Percentiles rank a stretch among this genome's conserved stretches.
These are phyloP conservation scores for Neurospora sp. DNA, from an alignment of 495 filamentous ascomycete genomes.

Conservation along the genomic window DNA sequence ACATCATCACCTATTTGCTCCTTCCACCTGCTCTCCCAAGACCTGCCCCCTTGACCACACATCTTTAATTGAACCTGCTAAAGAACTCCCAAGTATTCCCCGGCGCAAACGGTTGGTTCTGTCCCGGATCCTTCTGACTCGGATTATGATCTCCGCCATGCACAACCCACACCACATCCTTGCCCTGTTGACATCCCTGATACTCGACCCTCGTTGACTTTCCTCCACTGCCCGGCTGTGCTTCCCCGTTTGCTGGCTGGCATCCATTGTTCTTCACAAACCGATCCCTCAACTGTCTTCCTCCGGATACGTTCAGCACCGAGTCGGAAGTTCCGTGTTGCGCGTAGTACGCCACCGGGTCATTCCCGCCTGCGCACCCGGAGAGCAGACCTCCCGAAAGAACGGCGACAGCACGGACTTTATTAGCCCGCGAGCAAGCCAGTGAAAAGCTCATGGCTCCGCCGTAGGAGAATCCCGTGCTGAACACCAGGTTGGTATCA, in stretches of 20 bases:
- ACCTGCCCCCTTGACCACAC: background rate
- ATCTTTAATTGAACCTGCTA: constrained; percentile 9
- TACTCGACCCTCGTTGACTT: constrained; percentile 22
- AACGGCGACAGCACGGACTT: constrained; percentile 35
- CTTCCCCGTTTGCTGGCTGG: constrained; percentile 5
- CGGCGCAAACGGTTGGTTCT: constrained; percentile 17
- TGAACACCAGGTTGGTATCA: constrained; percentile 33
- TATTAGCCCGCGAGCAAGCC: constrained; percentile 32
- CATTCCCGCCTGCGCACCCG: constrained; percentile 32
- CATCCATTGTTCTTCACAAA: constrained; percentile 36
- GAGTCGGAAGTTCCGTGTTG: constrained; percentile 32
- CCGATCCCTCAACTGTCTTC: constrained; percentile 25
- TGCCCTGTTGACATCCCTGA: constrained; percentile 20
- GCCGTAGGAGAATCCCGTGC: constrained; percentile 41
- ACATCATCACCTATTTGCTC: background rate
- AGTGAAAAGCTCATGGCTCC: constrained; percentile 39
- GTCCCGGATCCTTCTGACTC: constrained; percentile 14
- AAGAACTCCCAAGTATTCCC: constrained; percentile 27
- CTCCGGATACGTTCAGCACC: constrained; percentile 27
- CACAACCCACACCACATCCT: constrained; percentile 23
- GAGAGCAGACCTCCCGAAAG: constrained; percentile 25
- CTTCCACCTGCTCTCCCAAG: background rate
- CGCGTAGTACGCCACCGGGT: constrained; percentile 36
- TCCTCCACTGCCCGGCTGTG: constrained; percentile 9
- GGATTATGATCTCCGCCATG: constrained; percentile 22